Conservation (phyloP, 1,139 yeast species). For the Lodderomyces oxycetoniae region DNA sequence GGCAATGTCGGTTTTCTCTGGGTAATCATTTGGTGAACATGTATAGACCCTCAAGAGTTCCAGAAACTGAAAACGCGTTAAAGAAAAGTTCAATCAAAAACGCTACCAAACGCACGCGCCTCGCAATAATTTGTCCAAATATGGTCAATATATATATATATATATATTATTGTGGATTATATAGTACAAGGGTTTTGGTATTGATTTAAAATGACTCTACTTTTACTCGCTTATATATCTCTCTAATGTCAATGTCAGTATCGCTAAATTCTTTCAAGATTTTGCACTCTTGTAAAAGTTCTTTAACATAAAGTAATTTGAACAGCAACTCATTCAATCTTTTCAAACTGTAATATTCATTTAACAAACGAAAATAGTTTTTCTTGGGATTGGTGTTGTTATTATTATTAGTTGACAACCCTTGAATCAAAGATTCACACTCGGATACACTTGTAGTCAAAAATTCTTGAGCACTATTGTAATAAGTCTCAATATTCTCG, state of each 20-base stretch:
- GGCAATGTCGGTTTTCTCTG: slow-evolving; percentile 43
- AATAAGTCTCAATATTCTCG: slow-evolving; percentile 7
- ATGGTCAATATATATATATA: no score
- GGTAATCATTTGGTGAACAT: slow-evolving; percentile 1
- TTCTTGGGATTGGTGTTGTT: neutral
- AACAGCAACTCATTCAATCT: slow-evolving; percentile 9
- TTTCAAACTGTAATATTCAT: slow-evolving; percentile 7
- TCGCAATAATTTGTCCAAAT: no score
- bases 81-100: neutral
- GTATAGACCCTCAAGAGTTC: neutral
- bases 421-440: slow-evolving; percentile 1
- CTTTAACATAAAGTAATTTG: slow-evolving; percentile 7
- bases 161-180: no score
- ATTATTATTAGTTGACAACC: neutral
- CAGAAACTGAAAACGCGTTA: no score
- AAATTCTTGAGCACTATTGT: slow-evolving; percentile 4
- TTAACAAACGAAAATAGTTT: slow-evolving; percentile 1
- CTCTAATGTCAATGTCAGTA: slow-evolving; percentile 8
- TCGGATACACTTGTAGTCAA: slow-evolving; percentile 5
- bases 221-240: slow-evolving; percentile 9
- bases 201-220: slow-evolving; percentile 8
- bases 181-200: no score
- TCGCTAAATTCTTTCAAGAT: slow-evolving; percentile 9
- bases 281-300: slow-evolving; percentile 10
- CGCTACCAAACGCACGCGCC: neutral